Base-by-base conservation (phyloP, 345 rosid genomes). In the Trapa bicornis region DNA sequence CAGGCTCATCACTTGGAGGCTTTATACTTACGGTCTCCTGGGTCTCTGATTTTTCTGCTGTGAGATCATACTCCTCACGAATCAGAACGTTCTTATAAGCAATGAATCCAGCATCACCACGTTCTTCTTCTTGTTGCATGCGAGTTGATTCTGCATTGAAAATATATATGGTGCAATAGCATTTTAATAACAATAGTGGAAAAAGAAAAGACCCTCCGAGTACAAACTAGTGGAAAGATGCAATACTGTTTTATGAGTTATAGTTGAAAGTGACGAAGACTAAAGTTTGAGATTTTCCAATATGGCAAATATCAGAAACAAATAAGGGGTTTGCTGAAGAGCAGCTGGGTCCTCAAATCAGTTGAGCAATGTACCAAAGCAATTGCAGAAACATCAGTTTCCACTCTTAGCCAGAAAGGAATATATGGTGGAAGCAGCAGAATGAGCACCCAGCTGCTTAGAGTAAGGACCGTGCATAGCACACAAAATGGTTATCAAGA, bases 71-170 rank as follows among this genome's bases (percentile, higher is more conserved):
- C 37, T 13, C 53, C 8, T 33, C 52, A 42, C 11, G 12, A 7
- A 45, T 11, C 48, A 2, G 48, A 13, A 7, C 5, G 7, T 45
- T 11, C 48, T 13, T 7, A 13, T 11, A 45, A 45, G 48, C 8
- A 45, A 13, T 7, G 7, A 45, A 1, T 45, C 50, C 67, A 32
- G 5, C 53, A 43, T 9, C 77, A 76, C 67, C 65, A 60, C 36
- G 29, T 61, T 79, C 72, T 64, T 63, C 67, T 71, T 53, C 80
- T 64, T 69, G 79, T 61, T 32, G 61, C 69, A 54, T 80, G 65
- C 74, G 3, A 61, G 69, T 37, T 47, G 75, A 71, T 67, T 73
- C 80, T 47, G 69, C 64, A 66, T 80, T 91, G 86, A 83, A 47
- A 77, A 70, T 22, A 50, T 13, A 13, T 14, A 45, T 7, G 11